Evolutionary conservation across 2,329 filamentous ascomycete species (phyloP).

Genomic region (Colletotrichum musae): DNA sequence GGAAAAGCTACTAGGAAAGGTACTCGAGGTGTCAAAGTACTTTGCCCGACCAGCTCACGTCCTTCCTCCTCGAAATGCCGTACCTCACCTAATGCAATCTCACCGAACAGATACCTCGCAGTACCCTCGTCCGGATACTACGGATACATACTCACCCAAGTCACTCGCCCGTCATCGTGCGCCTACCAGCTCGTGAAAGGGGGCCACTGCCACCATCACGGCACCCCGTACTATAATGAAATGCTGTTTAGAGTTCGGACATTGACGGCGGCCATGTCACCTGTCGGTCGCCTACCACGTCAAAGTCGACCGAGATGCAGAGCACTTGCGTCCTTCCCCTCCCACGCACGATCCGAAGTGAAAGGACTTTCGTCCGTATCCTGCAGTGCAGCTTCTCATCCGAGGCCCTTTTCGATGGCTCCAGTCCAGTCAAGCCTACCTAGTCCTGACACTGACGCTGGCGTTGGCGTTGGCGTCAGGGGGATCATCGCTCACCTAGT

Average conservation of each 20-base stretch:
- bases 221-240: conserved; percentile 2
- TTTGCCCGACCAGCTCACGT: too few species aligned
- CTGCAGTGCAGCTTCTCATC: too few species aligned
- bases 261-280: conserved; percentile 20
- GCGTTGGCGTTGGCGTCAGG: conserved; percentile 16
- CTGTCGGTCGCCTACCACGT: too few species aligned
- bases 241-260: conserved; percentile 32
- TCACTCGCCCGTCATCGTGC: conserved; percentile 26
- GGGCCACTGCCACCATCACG: conserved; percentile 10
- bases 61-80: too few species aligned
- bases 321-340: too few species aligned
- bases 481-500: conserved; percentile 6
- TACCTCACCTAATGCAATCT: neutral
- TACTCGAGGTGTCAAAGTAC: too few species aligned
- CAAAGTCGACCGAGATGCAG: too few species aligned
- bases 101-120: neutral
- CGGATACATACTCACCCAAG: neutral
- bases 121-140: conserved; percentile 2
- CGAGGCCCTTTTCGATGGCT: conserved; percentile 1
- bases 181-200: conserved; percentile 22
- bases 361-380: too few species aligned
- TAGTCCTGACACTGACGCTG: conserved; percentile 2
- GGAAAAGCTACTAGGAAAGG: neutral
- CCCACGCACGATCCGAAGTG: neutral
- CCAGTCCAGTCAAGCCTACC: neutral